Conservation (phyloP, 2,329 filamentous ascomycete species). For the Blastomyces percursus region DNA sequence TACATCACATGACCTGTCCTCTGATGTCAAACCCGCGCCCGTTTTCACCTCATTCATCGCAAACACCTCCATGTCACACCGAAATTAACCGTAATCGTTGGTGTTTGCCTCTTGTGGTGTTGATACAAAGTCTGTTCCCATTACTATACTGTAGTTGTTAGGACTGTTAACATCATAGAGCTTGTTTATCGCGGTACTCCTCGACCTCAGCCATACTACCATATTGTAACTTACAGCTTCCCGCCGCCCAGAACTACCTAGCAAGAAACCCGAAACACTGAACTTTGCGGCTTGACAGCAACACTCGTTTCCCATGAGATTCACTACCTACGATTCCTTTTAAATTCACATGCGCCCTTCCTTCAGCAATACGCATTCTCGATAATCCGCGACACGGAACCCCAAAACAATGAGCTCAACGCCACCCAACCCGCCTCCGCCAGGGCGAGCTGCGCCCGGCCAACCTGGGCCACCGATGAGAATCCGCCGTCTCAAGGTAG, state of each 20-base stretch:
- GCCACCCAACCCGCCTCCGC: slow-evolving; percentile 36
- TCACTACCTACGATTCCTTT: neutral
- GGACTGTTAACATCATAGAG: too few relatives aligned
- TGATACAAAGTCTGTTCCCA: too few relatives aligned
- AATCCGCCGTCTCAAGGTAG: slow-evolving; percentile 42
- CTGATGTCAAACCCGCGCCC: neutral
- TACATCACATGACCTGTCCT: neutral
- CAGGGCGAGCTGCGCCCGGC: slow-evolving; percentile 36
- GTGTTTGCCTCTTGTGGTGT: too few relatives aligned
- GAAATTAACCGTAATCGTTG: too few relatives aligned
- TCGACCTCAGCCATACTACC: too few relatives aligned
- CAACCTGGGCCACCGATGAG: slow-evolving; percentile 35
- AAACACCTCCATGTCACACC: too few relatives aligned
- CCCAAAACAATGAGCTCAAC: slow-evolving; percentile 23
- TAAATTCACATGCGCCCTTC: neutral
- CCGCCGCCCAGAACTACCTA: too few relatives aligned
- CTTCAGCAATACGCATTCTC: neutral
- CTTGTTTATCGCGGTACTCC: too few relatives aligned
- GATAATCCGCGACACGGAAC: neutral
- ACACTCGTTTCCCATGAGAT: neutral
- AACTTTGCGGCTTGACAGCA: neutral
- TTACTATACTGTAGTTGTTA: too few relatives aligned
- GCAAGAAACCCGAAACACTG: too few relatives aligned
- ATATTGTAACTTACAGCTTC: too few relatives aligned
- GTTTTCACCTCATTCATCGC: neutral